Evolutionary conservation across 257 asterid genomes (phyloP).

Genomic region (Solanum verrucosum): DNA sequence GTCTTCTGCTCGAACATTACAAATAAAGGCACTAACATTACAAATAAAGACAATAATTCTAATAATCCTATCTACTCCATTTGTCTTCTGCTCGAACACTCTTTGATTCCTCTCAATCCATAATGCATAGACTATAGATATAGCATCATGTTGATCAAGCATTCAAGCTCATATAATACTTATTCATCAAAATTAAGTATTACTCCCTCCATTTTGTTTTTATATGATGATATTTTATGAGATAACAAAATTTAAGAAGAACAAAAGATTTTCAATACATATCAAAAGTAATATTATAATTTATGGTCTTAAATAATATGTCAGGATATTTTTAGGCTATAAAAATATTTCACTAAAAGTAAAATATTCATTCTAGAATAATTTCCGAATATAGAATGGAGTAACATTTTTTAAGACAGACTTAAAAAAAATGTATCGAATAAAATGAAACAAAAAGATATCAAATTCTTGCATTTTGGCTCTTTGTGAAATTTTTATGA

Average conservation of each 20-base stretch:
- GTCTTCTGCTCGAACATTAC: too few relatives aligned
- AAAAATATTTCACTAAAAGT: not conserved
- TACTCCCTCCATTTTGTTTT: not conserved
- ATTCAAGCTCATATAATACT: too few relatives aligned
- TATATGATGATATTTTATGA: not conserved
- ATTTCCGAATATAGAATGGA: not conserved
- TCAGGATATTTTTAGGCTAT: not conserved
- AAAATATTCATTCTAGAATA: too few relatives aligned
- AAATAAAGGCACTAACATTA: too few relatives aligned
- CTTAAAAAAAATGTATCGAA: not conserved
- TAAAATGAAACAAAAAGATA: not conserved
- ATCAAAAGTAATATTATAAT: not conserved
- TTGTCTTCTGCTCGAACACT: too few relatives aligned
- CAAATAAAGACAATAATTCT: too few relatives aligned
- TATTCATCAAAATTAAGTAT: not conserved
- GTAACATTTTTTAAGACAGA: not conserved
- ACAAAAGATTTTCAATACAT: not conserved
- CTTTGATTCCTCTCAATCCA: too few relatives aligned
- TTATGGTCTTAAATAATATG: not conserved
- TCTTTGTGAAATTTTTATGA: not conserved
- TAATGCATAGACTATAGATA: too few relatives aligned
- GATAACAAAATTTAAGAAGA: not conserved
- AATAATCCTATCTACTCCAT: too few relatives aligned
- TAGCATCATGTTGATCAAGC: too few relatives aligned
- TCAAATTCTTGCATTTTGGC: not conserved